These are phyloP conservation scores for Apiospora rasikravindrae DNA, from an alignment of 2,329 filamentous ascomycete genomes.

Conservation along the genomic window DNA sequence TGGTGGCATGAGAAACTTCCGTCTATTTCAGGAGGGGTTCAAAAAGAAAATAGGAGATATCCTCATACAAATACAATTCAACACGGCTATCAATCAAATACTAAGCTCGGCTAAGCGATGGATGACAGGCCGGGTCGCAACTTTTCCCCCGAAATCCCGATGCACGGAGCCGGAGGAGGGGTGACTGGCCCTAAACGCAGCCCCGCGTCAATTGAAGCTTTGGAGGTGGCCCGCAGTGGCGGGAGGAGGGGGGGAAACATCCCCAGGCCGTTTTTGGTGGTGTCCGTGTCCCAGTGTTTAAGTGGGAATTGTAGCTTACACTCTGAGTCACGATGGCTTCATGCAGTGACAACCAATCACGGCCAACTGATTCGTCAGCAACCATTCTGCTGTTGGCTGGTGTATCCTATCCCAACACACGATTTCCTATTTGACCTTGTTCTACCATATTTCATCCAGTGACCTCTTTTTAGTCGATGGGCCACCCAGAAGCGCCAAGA, in stretches of 20 bases:
- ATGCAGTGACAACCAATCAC: not conserved
- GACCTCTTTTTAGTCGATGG: not conserved
- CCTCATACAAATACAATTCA: not conserved
- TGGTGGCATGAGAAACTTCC: not conserved
- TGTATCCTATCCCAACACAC: not conserved
- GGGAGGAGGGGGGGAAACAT: not conserved
- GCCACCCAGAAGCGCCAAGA: not conserved
- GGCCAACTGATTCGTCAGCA: not conserved
- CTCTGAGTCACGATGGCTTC: not conserved
- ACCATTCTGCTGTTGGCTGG: no score
- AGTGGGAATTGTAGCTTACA: not conserved
- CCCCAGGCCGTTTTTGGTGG: not conserved
- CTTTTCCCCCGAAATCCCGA: conserved; percentile 10
- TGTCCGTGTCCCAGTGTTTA: not conserved
- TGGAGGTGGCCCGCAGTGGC: not conserved
- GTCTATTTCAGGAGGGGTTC: not conserved
- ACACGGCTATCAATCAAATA: no score
- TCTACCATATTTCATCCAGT: not conserved
- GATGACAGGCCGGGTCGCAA: not conserved
- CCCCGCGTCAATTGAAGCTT: conserved; percentile 7
- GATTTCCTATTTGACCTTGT: no score
- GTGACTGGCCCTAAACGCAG: not conserved
- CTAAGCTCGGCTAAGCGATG: not conserved
- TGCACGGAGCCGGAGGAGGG: not conserved
- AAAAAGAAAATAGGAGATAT: not conserved